Percentiles rank a stretch among this genome's conserved stretches.
phyloP scores from a whole-genome alignment of 768 basidiomycete genomes.

The Hygrocybe punicea region DNA sequence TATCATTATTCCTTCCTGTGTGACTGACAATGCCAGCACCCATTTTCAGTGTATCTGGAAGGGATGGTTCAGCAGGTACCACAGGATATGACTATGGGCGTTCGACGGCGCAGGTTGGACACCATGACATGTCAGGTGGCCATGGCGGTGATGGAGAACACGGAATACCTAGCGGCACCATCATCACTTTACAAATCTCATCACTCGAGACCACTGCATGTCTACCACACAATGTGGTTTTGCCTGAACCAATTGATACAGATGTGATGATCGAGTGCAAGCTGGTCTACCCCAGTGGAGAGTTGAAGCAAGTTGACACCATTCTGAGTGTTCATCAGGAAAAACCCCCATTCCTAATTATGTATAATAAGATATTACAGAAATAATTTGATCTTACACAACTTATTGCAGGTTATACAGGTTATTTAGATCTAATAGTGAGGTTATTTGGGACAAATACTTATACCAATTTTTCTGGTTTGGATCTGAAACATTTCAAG shows the following conservation, averaged over 20 bases:
- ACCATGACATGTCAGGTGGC: not conserved
- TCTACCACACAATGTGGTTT: slow-evolving; percentile 3
- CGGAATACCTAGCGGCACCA: not conserved
- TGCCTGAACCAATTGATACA: not conserved
- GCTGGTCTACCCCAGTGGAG: not conserved
- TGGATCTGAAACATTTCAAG: too few species aligned
- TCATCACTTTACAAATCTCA: slow-evolving; percentile 3
- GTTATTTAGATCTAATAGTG: too few species aligned
- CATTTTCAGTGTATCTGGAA: slow-evolving; percentile 2
- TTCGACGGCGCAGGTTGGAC: not conserved
- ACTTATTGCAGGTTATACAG: too few species aligned
- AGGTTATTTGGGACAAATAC: too few species aligned
- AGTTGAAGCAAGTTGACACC: not conserved
- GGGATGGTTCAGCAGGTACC: slow-evolving; percentile 1
- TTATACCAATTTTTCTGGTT: too few species aligned
- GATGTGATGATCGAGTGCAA: slow-evolving; percentile 2
- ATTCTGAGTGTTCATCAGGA: not conserved
- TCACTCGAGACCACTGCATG: not conserved
- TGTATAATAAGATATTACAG: too few species aligned
- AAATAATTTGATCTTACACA: too few species aligned
- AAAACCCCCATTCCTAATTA: too few species aligned
- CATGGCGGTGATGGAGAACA: slow-evolving; percentile 1
- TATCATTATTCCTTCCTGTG: too few species aligned
- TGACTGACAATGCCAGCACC: too few species aligned
- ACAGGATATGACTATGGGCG: not conserved